Percentiles rank a stretch among this genome's conserved stretches.
These are phyloP conservation scores for Cenchrus purpureus DNA, from an alignment of 176 grass and related monocot genomes.

Conservation along the genomic window DNA sequence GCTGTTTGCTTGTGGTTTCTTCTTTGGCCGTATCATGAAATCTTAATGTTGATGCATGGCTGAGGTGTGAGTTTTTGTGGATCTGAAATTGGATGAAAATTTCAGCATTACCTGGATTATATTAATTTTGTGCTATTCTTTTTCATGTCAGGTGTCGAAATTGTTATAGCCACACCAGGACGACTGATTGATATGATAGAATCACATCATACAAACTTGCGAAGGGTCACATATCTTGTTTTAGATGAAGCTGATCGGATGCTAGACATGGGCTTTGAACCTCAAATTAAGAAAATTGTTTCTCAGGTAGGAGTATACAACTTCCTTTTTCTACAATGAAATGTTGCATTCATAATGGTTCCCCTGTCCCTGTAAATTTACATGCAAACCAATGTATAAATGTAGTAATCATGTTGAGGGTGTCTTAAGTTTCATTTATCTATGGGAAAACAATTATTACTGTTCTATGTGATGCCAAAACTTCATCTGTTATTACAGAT, in stretches of 20 bases:
- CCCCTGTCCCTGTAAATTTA: background rate
- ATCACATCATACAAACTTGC: conserved; percentile 94
- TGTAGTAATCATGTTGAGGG: conserved; percentile 35
- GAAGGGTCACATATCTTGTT: conserved; percentile 96
- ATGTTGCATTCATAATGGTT: background rate
- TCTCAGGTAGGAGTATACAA: conserved; percentile 61
- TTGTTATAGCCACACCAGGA: conserved; percentile 98
- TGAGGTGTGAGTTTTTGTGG: background rate
- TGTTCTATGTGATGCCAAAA: conserved; percentile 20
- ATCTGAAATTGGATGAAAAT: background rate
- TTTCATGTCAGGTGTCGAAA: conserved; percentile 74
- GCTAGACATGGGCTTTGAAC: conserved; percentile 99
- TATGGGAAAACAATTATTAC: background rate
- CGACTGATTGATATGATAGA: conserved; percentile 99
- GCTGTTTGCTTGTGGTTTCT: background rate
- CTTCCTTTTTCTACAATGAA: background rate
- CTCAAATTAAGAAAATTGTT: conserved; percentile 98
- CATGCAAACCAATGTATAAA: conserved; percentile 7
- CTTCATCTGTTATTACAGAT: conserved; percentile 65
- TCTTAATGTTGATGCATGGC: background rate
- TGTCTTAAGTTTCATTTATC: background rate
- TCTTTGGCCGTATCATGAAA: background rate
- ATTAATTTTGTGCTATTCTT: conserved; percentile 15
- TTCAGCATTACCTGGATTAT: background rate
- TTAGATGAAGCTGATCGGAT: conserved; percentile 97